Evolutionary conservation across 129 eudicot genomes (phyloP).

Genomic region (Tagetes patula): DNA sequence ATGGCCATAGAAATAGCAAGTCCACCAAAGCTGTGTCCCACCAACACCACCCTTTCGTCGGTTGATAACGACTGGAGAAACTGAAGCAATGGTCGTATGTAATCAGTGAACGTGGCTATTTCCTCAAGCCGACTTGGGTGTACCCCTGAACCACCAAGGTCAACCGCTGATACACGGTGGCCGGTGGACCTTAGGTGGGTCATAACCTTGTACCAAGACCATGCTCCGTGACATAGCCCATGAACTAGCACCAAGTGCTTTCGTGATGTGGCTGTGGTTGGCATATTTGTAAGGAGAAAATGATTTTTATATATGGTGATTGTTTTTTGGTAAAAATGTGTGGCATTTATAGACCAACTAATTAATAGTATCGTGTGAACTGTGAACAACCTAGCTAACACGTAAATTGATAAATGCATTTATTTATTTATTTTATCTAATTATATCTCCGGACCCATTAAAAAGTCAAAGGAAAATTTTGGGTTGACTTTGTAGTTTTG

Average conservation of each 20-base stretch:
- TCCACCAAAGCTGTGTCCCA: constrained; percentile 69
- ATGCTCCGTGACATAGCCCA: constrained; percentile 58
- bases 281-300: constrained; percentile 5
- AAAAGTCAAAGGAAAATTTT: background rate
- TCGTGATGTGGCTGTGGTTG: background rate
- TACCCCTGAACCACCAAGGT: constrained; percentile 56
- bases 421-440: background rate
- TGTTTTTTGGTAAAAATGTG: background rate
- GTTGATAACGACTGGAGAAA: constrained; percentile 38
- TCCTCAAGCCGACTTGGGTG: constrained; percentile 43
- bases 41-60: constrained; percentile 48
- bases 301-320: background rate
- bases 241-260: constrained; percentile 68
- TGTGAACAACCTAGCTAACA: background rate
- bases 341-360: background rate
- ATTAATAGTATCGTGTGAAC: background rate
- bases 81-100: constrained; percentile 44
- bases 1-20: constrained; percentile 52
- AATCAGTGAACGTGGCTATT: constrained; percentile 40
- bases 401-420: background rate
- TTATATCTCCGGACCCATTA: background rate
- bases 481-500: too few species aligned
- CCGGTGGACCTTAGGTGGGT: constrained; percentile 40
- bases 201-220: constrained; percentile 71
- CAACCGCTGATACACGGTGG: constrained; percentile 49